Evolutionary conservation across 1,284 basidiomycete genomes (phyloP), one percentile per base, ranked within the genome.

Genomic region (Puccinia triticina): DNA sequence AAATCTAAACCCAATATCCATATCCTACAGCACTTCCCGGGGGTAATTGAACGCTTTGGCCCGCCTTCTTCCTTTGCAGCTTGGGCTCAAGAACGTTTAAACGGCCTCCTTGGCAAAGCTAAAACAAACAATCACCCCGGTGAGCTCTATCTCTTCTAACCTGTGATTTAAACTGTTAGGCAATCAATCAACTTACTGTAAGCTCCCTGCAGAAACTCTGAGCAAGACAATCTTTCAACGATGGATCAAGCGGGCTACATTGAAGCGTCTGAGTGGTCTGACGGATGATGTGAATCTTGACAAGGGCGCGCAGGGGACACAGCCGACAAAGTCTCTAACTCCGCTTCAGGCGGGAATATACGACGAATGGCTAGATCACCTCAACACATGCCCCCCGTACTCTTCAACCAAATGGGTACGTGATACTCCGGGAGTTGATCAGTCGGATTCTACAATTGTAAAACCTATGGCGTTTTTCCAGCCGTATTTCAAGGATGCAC

Each of bases 1-100:
- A 76, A 26, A 2, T 34, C 57, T 7, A 76, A 76, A 59, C 50
- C 74, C 3, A 76, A 76, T 43, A 29, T 76, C 8, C 74, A 76
- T 61, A 43, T 59, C 40, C 50, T 26, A 18, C 74, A 76, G 7
- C 74, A 76, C 43, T 59, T 37, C 50, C 34, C 74, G 1, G 74
- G 61, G 8, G 37, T 76, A 12, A 61, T 61, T 61, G 50, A 53
- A 26, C 21, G 50, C n/a, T 76, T 76, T 76, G 74, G 74, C 18
- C 74, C 74, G 23, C 74, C 74, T 10, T 29, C 74, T 37, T 76
- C 50, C 11, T 57, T 59, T 57, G 74, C 53, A 3, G 74, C 74
- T 18, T 76, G 74, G 74, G 74, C 29, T 12, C 53, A 61, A 16
- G 55, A 76, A 37, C 29, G 74, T 8, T 43, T 76, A 29, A 76